These are phyloP conservation scores for Arabidopsis suecica DNA, from an alignment of 345 rosid genomes.

Conservation along the genomic window DNA sequence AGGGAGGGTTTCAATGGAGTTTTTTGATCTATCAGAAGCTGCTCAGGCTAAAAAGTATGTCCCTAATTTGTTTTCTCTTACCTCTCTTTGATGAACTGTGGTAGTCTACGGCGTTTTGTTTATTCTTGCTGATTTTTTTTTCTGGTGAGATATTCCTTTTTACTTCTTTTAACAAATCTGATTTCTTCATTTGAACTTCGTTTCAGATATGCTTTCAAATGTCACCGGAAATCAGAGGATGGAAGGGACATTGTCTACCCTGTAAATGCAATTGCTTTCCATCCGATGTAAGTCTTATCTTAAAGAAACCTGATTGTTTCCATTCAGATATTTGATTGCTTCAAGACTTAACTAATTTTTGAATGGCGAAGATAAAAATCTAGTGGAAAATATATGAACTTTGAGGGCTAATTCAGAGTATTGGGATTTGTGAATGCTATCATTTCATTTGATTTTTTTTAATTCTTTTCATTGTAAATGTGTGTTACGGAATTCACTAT, in stretches of 20 bases:
- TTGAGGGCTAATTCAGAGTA: not conserved
- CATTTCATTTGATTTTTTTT: not conserved
- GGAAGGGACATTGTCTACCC: constrained; percentile 95
- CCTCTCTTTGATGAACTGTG: constrained; percentile 3
- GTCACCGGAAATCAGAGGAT: constrained; percentile 94
- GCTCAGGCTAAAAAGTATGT: constrained; percentile 94
- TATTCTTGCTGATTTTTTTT: not conserved
- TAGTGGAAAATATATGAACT: constrained; percentile 8
- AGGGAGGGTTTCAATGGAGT: constrained; percentile 98
- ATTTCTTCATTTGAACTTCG: not conserved
- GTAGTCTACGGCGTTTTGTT: not conserved
- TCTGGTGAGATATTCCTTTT: not conserved
- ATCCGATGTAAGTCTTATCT: constrained; percentile 78
- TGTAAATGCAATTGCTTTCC: constrained; percentile 95
- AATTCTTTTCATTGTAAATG: not conserved
- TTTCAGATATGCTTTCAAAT: constrained; percentile 91
- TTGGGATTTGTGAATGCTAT: not conserved
- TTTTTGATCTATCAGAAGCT: constrained; percentile 89
- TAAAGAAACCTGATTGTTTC: not conserved
- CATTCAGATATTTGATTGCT: not conserved
- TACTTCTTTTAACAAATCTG: not conserved
- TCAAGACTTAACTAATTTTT: not conserved
- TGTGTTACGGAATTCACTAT: not conserved
- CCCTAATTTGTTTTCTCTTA: not conserved
- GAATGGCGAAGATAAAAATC: not conserved